phyloP scores from a whole-genome alignment of 352 stramenopile species.

The Phytophthora brassicae region DNA sequence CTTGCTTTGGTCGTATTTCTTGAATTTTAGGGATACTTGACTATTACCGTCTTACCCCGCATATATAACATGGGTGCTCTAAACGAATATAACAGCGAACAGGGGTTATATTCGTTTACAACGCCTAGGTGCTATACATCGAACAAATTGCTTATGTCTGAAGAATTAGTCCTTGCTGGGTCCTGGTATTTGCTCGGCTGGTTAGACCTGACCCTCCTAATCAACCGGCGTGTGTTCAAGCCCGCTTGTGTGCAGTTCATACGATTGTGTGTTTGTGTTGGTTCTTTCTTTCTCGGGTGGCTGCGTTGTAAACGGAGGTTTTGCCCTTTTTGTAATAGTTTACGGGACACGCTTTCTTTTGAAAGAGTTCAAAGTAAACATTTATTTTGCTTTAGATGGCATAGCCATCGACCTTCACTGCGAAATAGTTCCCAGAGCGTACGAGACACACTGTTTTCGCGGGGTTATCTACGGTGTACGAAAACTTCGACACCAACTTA shows the following conservation, averaged over 20 bases:
- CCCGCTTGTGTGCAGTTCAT: slow-evolving; percentile 2
- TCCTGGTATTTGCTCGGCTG: not conserved
- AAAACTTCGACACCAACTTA: too few relatives aligned
- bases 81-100: not conserved
- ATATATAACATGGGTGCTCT: not conserved
- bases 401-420: not conserved
- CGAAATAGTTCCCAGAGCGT: too few relatives aligned
- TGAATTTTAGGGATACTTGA: too few relatives aligned
- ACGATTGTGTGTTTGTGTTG: not conserved
- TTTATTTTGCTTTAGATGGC: not conserved
- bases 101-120: not conserved
- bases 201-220: not conserved
- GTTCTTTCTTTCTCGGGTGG: slow-evolving; percentile 7
- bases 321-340: not conserved
- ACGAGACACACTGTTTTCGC: too few relatives aligned
- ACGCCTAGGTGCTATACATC: not conserved
- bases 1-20: not conserved
- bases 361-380: not conserved
- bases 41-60: not conserved
- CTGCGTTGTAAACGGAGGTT: slow-evolving; percentile 18
- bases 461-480: too few relatives aligned
- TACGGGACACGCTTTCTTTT: not conserved
- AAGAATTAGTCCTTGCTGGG: not conserved
- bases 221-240: not conserved
- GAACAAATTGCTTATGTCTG: not conserved